These are phyloP conservation scores for Vitis hybrid DNA, from an alignment of 177 flowering plant species.

Conservation along the genomic window DNA sequence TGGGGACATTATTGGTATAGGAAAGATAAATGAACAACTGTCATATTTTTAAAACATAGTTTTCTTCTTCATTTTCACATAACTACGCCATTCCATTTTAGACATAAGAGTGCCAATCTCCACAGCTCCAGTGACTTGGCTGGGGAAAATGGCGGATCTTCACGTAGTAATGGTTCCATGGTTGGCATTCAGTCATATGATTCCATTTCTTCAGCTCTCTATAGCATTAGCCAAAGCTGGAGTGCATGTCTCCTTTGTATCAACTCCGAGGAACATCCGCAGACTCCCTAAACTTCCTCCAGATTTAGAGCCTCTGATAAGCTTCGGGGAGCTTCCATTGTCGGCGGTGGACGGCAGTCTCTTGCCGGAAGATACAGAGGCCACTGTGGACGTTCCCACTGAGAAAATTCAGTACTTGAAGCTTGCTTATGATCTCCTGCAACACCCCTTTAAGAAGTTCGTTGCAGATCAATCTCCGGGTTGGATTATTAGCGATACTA, in stretches of 20 bases:
- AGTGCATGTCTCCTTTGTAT: slow-evolving; percentile 21
- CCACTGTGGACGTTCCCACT: slow-evolving; percentile 22
- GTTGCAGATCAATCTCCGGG: slow-evolving; percentile 4
- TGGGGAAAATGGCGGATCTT: not conserved
- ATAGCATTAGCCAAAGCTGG: slow-evolving; percentile 13
- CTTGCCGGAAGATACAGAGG: slow-evolving; percentile 22
- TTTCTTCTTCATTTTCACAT: too few relatives aligned
- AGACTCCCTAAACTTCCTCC: slow-evolving; percentile 24
- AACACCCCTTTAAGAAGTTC: slow-evolving; percentile 13
- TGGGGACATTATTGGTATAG: too few relatives aligned
- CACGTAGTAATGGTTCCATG: slow-evolving; percentile 26
- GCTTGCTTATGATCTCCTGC: slow-evolving; percentile 21
- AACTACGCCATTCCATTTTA: too few relatives aligned
- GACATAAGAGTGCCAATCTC: too few relatives aligned
- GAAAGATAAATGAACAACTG: too few relatives aligned
- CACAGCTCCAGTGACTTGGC: not conserved
- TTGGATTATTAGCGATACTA: slow-evolving; percentile 26
- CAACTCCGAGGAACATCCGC: slow-evolving; percentile 28
- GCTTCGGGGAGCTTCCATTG: slow-evolving; percentile 10
- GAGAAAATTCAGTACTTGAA: slow-evolving; percentile 14
- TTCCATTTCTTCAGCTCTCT: slow-evolving; percentile 20
- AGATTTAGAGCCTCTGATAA: not conserved
- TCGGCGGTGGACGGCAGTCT: not conserved
- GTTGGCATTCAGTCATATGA: slow-evolving; percentile 27
- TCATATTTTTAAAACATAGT: too few relatives aligned